These are phyloP conservation scores for Paecilomyces dactylethromorphus DNA, from an alignment of 2,329 filamentous ascomycete genomes.

Conservation along the genomic window DNA sequence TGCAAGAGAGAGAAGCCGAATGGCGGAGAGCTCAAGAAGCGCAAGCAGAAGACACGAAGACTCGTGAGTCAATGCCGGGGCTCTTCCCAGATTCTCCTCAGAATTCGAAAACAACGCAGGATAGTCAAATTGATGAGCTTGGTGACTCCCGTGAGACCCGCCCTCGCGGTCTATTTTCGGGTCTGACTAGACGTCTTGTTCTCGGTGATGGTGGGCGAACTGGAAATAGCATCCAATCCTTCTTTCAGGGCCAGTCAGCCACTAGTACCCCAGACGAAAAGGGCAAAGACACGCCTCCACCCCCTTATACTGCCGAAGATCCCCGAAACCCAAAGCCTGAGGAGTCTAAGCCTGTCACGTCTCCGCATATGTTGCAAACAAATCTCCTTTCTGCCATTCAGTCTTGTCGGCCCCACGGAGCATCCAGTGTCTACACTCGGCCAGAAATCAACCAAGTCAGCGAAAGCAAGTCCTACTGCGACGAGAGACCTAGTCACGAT, in stretches of 20 bases:
- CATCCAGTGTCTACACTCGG: slow-evolving; percentile 63
- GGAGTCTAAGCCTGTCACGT: slow-evolving; percentile 23
- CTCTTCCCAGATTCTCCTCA: slow-evolving; percentile 64
- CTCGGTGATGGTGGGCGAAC: slow-evolving; percentile 43
- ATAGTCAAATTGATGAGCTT: slow-evolving; percentile 15
- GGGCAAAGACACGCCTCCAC: slow-evolving; percentile 23
- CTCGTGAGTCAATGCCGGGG: slow-evolving; percentile 60
- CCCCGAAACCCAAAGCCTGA: slow-evolving; percentile 25
- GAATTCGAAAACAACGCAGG: slow-evolving; percentile 20
- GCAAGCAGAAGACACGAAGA: slow-evolving; percentile 25
- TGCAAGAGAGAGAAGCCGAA: slow-evolving; percentile 53
- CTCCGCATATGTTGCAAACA: slow-evolving; percentile 36
- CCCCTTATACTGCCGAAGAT: slow-evolving; percentile 33
- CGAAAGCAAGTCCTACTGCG: slow-evolving; percentile 82
- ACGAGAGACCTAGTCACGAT: slow-evolving; percentile 67
- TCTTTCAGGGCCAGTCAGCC: slow-evolving; percentile 20
- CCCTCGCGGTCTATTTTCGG: slow-evolving; percentile 58
- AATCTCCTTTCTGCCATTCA: slow-evolving; percentile 68
- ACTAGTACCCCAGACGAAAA: slow-evolving; percentile 14
- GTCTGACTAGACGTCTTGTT: slow-evolving; percentile 61
- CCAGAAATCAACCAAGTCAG: slow-evolving; percentile 67
- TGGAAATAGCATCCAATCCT: slow-evolving; percentile 17
- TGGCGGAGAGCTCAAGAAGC: slow-evolving; percentile 39
- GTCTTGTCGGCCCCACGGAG: slow-evolving; percentile 70
- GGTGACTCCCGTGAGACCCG: slow-evolving; percentile 35